phyloP scores from a whole-genome alignment of 768 basidiomycete species.

The Cystobasidiopsis lactophilus region DNA sequence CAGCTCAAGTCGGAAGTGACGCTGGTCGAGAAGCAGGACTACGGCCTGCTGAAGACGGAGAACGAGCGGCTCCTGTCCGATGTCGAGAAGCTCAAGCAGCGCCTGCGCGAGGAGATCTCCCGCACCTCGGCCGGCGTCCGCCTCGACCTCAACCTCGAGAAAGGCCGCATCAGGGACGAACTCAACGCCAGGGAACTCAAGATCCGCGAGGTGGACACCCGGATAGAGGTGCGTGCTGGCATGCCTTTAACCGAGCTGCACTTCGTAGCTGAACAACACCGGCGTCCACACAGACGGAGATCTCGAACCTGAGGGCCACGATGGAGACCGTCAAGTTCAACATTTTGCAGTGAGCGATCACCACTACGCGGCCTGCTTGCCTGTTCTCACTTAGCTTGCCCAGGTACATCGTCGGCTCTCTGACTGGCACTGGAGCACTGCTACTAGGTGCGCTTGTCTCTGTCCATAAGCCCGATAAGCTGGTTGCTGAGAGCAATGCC shows the following conservation, averaged over 20 bases:
- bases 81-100: constrained; percentile 83
- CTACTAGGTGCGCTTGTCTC: constrained; percentile 20
- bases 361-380: no score
- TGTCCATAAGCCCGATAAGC: no score
- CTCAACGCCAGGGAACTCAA: constrained; percentile 74
- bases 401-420: constrained; percentile 26
- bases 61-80: constrained; percentile 80
- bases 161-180: constrained; percentile 85
- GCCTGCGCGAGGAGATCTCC: constrained; percentile 72
- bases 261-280: no score
- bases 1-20: constrained; percentile 79
- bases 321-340: constrained; percentile 29
- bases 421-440: constrained; percentile 24
- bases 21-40: constrained; percentile 88
- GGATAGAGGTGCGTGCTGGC: constrained; percentile 40
- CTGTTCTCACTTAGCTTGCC: constrained; percentile 16
- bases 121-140: constrained; percentile 82
- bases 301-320: constrained; percentile 11
- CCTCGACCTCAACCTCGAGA: constrained; percentile 86
- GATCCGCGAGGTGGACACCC: constrained; percentile 90
- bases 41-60: constrained; percentile 84
- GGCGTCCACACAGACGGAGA: no score
- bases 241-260: constrained; percentile 57
- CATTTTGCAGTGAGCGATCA: constrained; percentile 20
- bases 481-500: background rate